These are phyloP conservation scores for Pezicula neosporulosa DNA, from an alignment of 2,329 filamentous ascomycete genomes.

Conservation along the genomic window DNA sequence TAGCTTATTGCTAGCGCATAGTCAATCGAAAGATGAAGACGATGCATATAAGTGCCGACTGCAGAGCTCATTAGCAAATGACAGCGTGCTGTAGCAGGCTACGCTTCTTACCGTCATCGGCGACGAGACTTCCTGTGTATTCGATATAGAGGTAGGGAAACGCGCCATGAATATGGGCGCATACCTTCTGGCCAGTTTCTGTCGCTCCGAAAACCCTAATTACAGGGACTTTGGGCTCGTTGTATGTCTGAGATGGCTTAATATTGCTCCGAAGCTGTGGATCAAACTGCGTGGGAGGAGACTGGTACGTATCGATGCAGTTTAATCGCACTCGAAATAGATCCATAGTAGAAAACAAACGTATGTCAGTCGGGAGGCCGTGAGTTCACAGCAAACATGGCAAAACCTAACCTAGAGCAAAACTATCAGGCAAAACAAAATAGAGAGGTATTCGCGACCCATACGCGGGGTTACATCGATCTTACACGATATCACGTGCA, in stretches of 20 bases:
- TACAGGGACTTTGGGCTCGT: constrained; percentile 74
- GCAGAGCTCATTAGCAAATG: constrained; percentile 12
- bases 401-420: too few relatives aligned
- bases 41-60: constrained; percentile 75
- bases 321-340: constrained; percentile 89
- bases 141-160: constrained; percentile 95
- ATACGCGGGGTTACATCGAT: too few relatives aligned
- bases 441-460: too few relatives aligned
- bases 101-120: constrained; percentile 59
- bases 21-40: constrained; percentile 83
- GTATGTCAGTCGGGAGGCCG: constrained; percentile 6
- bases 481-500: too few relatives aligned
- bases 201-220: constrained; percentile 90
- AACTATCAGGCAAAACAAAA: too few relatives aligned
- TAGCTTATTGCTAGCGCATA: constrained; percentile 86
- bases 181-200: constrained; percentile 92
- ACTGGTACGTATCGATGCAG: constrained; percentile 93
- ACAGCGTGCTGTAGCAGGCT: background rate
- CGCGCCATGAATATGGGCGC: constrained; percentile 91
- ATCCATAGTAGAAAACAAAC: constrained; percentile 46
- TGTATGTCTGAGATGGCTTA: constrained; percentile 53
- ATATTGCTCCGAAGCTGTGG: constrained; percentile 69
- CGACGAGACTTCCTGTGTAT: constrained; percentile 67
- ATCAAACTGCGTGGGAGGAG: constrained; percentile 74
- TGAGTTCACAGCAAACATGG: constrained; percentile 2